Evolutionary conservation across 148 eudicot species (phyloP), one percentile per base, ranked within the genome.

Genomic region (Mesembryanthemum crystallinum): DNA sequence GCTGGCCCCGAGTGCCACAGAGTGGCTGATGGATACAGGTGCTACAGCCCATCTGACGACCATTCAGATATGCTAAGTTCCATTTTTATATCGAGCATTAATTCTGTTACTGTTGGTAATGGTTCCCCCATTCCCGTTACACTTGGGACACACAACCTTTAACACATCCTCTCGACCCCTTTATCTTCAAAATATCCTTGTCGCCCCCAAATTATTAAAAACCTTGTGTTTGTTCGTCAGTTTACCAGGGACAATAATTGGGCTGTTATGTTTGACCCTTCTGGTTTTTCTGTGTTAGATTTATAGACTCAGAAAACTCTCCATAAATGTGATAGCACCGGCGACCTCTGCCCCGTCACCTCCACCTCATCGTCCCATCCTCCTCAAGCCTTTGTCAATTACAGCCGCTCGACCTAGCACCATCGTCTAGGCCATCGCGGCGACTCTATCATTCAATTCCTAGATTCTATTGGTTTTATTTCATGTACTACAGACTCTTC

Each of bases 281-380:
- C 35, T 39, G 55, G 54, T 5, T 72, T 58, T 72, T 58, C 33
- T 35, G 75, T 72, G 57, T 60, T 60, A 55, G 76, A 73, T 17
- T 9, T 37, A 18, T 23, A 18, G 55, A 60, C 8, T 3, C 49
- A 52, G 37, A 60, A 4, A 23, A 49, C 17, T 17, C 24, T 63
- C n/a, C 17, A 43, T 37, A 9, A 68, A 35, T 61, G 60, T 20
- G 10, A 62, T 30, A 73, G 69, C 27, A 0, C 17, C 2, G 74
- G 74, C 0, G 47, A 30, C 1, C 63, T 71, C 47, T 71, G 55
- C 1, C 64, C 20, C 2, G 21, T 69, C 1, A 24, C 33, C 3
- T 3, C 12, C 70, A 7, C 52, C 10, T 10, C n/a, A n/a, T n/a
- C 29, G 1, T 10, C 52, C 5, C 13, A 47, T 15, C 1, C 52